Evolutionary conservation across 108 stramenopile species (phyloP).

Genomic region (Pseudonitzschia pungens): DNA sequence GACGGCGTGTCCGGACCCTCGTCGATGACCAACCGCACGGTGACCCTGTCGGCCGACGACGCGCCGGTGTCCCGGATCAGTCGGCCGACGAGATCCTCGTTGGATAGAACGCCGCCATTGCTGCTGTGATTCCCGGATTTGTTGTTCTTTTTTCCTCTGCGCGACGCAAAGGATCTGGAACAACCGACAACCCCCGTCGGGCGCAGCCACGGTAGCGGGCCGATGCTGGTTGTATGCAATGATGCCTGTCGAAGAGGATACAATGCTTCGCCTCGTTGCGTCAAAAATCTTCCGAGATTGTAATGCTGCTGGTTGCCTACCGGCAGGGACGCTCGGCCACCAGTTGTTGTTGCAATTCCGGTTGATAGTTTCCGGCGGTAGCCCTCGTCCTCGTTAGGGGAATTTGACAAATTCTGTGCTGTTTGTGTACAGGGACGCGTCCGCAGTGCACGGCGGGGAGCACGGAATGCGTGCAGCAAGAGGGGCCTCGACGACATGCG

Average conservation of each 20-base stretch:
- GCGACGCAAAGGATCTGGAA: conserved; percentile 23
- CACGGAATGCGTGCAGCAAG: too few relatives aligned
- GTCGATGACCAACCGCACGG: conserved; percentile 65
- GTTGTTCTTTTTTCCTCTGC: neutral
- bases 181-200: too few relatives aligned
- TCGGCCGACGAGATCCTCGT: conserved; percentile 6
- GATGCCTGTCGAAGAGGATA: neutral
- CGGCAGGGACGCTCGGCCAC: too few relatives aligned
- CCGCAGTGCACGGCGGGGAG: neutral
- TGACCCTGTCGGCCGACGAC: conserved; percentile 37
- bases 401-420: too few relatives aligned
- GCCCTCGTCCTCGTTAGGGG: neutral
- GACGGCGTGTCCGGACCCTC: conserved; percentile 41
- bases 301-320: too few relatives aligned
- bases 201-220: too few relatives aligned
- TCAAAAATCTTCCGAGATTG: too few relatives aligned
- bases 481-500: too few relatives aligned
- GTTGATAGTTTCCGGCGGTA: too few relatives aligned
- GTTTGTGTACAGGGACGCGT: neutral
- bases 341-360: too few relatives aligned
- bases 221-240: neutral
- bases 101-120: conserved; percentile 1
- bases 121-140: neutral
- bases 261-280: too few relatives aligned
- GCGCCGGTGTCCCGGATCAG: neutral